These are phyloP conservation scores for Alternaria sp. DNA, from an alignment of 2,329 filamentous ascomycete genomes.

Conservation along the genomic window DNA sequence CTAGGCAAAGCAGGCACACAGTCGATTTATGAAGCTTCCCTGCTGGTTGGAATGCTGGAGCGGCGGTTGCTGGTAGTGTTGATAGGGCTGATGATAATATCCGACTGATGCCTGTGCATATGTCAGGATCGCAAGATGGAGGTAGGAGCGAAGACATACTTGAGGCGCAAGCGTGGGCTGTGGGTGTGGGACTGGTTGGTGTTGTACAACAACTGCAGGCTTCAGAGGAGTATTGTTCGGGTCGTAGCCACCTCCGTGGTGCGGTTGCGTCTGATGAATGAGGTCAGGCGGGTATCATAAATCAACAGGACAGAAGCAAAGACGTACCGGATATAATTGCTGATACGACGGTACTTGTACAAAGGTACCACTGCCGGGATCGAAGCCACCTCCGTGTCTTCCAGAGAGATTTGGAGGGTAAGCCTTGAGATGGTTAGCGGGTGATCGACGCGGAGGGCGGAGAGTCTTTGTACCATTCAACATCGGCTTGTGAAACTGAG, in stretches of 20 bases:
- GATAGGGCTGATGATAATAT: constrained; percentile 11
- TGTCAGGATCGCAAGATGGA: too few species aligned
- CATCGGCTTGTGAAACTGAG: neutral
- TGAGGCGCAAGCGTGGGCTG: constrained; percentile 15
- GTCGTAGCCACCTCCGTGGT: constrained; percentile 22
- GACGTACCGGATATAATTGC: constrained; percentile 13
- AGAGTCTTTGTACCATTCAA: constrained; percentile 22
- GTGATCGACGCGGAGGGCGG: too few species aligned
- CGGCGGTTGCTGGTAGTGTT: constrained; percentile 8
- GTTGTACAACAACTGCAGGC: constrained; percentile 11
- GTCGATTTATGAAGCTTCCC: constrained; percentile 25
- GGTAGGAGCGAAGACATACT: too few species aligned
- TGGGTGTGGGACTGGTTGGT: constrained; percentile 12
- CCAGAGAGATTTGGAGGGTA: constrained; percentile 15
- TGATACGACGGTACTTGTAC: constrained; percentile 5
- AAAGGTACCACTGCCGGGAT: constrained; percentile 21
- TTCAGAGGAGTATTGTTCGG: constrained; percentile 16
- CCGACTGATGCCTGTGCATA: constrained; percentile 13
- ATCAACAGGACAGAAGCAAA: neutral
- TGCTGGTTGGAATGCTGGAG: constrained; percentile 11
- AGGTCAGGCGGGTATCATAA: neutral
- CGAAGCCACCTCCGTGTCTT: constrained; percentile 32
- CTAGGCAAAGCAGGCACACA: constrained; percentile 24
- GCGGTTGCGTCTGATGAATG: neutral
- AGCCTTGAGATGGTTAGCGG: constrained; percentile 22